A percentile compares a stretch with the other conserved stretches of the same genome.
Evolutionary conservation across 371 early-diverging fungal species (phyloP).

Genomic region (Phascolomyces articulosus): DNA sequence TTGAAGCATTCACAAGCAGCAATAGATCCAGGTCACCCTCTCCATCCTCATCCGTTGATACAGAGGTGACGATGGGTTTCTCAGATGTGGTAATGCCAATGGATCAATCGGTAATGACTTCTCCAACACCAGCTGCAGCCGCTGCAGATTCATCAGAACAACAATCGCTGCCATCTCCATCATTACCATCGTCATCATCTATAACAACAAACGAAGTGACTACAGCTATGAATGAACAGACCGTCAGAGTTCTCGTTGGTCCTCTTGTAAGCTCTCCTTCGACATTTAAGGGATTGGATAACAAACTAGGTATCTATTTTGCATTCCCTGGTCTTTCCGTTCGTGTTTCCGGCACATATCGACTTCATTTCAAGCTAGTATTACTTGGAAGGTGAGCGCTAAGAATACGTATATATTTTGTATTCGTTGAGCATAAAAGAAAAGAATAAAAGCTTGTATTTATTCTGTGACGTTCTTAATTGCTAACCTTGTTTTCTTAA

Average conservation of each 20-base stretch:
- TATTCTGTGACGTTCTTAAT: too few species aligned
- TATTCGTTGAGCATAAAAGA: too few species aligned
- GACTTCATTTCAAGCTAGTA: slow-evolving; percentile 49
- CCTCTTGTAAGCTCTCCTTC: slow-evolving; percentile 56
- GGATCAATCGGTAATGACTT: background rate
- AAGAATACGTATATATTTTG: too few species aligned
- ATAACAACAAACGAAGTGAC: background rate
- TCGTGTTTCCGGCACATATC: slow-evolving; percentile 42
- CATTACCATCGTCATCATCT: background rate
- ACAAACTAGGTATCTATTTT: slow-evolving; percentile 41
- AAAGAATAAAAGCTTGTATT: too few species aligned
- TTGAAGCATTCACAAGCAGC: background rate
- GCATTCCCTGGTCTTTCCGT: slow-evolving; percentile 56
- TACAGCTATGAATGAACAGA: background rate
- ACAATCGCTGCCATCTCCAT: background rate
- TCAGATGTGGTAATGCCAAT: background rate
- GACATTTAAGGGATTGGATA: slow-evolving; percentile 47
- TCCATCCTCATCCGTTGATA: background rate
- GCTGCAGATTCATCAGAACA: background rate
- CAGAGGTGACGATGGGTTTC: background rate
- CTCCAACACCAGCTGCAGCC: background rate
- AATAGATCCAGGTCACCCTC: background rate
- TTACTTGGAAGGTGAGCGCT: slow-evolving; percentile 26
- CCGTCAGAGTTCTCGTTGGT: slow-evolving; percentile 45
- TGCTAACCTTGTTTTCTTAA: too few species aligned